Conservation (phyloP, 176 grass and related monocot species). For the Oryza glumipatula region DNA sequence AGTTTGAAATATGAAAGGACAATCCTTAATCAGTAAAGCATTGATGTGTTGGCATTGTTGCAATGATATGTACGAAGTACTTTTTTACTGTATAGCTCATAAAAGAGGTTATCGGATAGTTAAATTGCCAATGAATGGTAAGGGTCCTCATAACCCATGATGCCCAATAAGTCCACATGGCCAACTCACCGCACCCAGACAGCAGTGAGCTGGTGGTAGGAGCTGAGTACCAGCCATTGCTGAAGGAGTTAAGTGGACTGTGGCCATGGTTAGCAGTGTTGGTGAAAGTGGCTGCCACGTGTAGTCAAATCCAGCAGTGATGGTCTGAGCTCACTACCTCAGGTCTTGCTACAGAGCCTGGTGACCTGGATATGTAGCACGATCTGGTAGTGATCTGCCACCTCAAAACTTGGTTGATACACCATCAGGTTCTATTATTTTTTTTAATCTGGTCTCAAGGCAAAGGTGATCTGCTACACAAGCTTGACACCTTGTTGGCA, state of each 20-base stretch:
- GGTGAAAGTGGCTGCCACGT: not conserved
- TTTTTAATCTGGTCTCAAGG: not conserved
- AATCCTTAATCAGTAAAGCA: conserved; percentile 12
- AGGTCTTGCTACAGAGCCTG: not conserved
- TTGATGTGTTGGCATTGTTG: not conserved
- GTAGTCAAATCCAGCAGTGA: not conserved
- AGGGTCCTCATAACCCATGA: not conserved
- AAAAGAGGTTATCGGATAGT: not conserved
- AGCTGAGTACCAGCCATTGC: not conserved
- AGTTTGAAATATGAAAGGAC: conserved; percentile 10
- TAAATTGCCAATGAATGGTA: not conserved
- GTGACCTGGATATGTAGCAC: not conserved
- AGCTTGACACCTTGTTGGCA: not conserved
- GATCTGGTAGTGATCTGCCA: not conserved
- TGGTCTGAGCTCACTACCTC: not conserved
- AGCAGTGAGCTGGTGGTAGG: not conserved
- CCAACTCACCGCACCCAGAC: not conserved
- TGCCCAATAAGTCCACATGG: not conserved
- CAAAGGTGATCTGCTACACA: not conserved
- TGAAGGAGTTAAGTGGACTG: not conserved
- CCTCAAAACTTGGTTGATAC: not conserved
- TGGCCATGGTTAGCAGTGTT: not conserved
- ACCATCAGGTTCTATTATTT: not conserved
- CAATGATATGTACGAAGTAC: not conserved
- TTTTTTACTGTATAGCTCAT: not conserved